Conservation (phyloP, 768 basidiomycete species). For the Suillus spraguei region DNA sequence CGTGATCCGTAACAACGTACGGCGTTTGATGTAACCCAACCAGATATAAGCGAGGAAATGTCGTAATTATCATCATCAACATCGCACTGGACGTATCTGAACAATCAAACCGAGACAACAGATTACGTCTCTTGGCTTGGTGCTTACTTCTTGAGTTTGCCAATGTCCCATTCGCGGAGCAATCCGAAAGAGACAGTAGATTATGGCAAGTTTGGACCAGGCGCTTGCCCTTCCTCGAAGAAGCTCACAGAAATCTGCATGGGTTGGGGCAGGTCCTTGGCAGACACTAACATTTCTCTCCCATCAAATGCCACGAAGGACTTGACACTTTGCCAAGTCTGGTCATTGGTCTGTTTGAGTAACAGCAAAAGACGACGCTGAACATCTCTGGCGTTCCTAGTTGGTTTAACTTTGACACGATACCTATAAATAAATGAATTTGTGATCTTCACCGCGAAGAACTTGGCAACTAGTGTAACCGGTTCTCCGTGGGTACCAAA, state of each 20-base stretch:
- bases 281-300: slow-evolving; percentile 38
- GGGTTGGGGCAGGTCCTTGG: slow-evolving; percentile 31
- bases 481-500: slow-evolving; percentile 37
- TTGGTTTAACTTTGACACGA: slow-evolving; percentile 34
- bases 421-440: slow-evolving; percentile 42
- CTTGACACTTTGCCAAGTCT: slow-evolving; percentile 35
- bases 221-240: slow-evolving; percentile 37
- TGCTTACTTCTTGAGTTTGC: slow-evolving; percentile 30
- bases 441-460: slow-evolving; percentile 42
- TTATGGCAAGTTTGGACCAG: slow-evolving; percentile 21
- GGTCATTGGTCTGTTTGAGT: slow-evolving; percentile 30
- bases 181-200: slow-evolving; percentile 38
- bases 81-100: slow-evolving; percentile 40
- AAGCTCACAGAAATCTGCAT: slow-evolving; percentile 27
- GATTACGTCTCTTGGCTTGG: not conserved
- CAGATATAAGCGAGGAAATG: slow-evolving; percentile 40
- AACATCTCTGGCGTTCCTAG: slow-evolving; percentile 31
- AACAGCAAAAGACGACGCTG: slow-evolving; percentile 39
- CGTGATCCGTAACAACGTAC: not conserved
- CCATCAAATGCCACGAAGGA: slow-evolving; percentile 36
- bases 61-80: slow-evolving; percentile 38
- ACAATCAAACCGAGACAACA: not conserved
- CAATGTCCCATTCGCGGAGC: slow-evolving; percentile 27
- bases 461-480: slow-evolving; percentile 45
- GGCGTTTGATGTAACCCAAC: slow-evolving; percentile 46